A percentile compares a stretch with the other conserved stretches of the same genome.
Conservation (phyloP, 352 stramenopile species). For the Phytophthora boehmeriae region DNA sequence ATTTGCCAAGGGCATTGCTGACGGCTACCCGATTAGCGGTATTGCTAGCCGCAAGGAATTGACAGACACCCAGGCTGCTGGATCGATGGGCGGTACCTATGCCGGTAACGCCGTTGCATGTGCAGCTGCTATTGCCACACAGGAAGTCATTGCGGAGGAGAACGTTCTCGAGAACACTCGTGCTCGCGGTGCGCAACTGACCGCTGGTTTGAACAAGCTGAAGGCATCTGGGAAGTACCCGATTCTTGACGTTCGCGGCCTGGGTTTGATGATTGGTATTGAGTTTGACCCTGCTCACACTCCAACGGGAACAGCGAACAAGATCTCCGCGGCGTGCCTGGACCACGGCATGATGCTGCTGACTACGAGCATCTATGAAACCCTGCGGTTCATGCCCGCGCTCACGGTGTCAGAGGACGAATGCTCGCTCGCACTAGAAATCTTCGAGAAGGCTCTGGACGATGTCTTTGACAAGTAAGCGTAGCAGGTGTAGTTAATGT, state of each 20-base stretch:
- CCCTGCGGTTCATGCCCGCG: constrained; percentile 92
- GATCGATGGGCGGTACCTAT: constrained; percentile 94
- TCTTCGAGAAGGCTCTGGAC: constrained; percentile 64
- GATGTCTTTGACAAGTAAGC: constrained; percentile 48
- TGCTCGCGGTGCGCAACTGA: constrained; percentile 76
- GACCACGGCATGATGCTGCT: constrained; percentile 91
- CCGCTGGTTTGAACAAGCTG: constrained; percentile 72
- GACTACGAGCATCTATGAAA: constrained; percentile 92
- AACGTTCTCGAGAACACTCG: constrained; percentile 87
- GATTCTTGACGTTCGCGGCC: constrained; percentile 87
- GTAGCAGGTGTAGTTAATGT: constrained; percentile 14
- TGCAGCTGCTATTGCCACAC: constrained; percentile 88
- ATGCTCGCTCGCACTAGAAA: constrained; percentile 50
- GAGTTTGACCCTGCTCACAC: constrained; percentile 84
- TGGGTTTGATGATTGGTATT: constrained; percentile 93
- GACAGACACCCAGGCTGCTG: constrained; percentile 79
- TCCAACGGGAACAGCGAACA: constrained; percentile 65
- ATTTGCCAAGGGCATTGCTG: constrained; percentile 94
- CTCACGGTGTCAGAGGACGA: constrained; percentile 90
- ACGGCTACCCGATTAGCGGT: constrained; percentile 91
- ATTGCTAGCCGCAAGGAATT: constrained; percentile 90
- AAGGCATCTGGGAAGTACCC: constrained; percentile 78
- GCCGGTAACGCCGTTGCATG: constrained; percentile 92
- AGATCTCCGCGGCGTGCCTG: constrained; percentile 83
- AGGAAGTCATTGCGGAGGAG: constrained; percentile 91